Evolutionary conservation across 208 protist species (phyloP).

Genomic region (Trypanosoma scelopori): DNA sequence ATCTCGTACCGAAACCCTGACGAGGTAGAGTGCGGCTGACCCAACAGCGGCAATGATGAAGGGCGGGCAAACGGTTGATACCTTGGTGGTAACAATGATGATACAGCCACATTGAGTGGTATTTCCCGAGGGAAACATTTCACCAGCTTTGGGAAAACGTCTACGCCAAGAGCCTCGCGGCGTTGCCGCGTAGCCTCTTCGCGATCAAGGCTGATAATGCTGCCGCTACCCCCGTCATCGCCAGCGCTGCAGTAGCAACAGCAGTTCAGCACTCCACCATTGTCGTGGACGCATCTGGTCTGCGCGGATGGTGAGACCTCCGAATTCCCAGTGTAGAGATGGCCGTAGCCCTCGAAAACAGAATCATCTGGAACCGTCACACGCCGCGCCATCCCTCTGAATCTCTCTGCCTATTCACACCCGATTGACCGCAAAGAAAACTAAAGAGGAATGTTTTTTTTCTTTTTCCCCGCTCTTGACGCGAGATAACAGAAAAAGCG

Average conservation of each 20-base stretch:
- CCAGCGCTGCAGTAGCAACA: background rate
- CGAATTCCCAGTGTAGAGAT: constrained; percentile 11
- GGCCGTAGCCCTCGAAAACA: constrained; percentile 26
- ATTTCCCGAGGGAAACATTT: background rate
- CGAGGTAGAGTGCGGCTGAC: background rate
- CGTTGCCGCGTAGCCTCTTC: constrained; percentile 39
- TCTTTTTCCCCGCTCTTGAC: background rate
- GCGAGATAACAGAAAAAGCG: background rate
- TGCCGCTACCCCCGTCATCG: background rate
- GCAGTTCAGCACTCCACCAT: background rate
- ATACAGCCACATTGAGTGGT: background rate
- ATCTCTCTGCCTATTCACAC: background rate
- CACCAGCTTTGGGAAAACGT: constrained; percentile 23
- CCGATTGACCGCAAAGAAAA: background rate
- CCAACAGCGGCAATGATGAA: constrained; percentile 1
- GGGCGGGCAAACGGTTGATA: background rate
- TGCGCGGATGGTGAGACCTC: background rate
- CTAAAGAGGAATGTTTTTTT: background rate
- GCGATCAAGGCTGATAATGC: constrained; percentile 5
- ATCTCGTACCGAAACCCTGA: constrained; percentile 10
- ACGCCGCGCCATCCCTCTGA: constrained; percentile 1
- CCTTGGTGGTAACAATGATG: background rate
- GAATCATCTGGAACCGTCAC: constrained; percentile 16
- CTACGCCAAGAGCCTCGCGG: constrained; percentile 25
- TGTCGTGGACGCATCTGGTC: background rate